phyloP scores from a whole-genome alignment of 2,329 filamentous ascomycete genomes.

The Lasiodiplodia sp. region DNA sequence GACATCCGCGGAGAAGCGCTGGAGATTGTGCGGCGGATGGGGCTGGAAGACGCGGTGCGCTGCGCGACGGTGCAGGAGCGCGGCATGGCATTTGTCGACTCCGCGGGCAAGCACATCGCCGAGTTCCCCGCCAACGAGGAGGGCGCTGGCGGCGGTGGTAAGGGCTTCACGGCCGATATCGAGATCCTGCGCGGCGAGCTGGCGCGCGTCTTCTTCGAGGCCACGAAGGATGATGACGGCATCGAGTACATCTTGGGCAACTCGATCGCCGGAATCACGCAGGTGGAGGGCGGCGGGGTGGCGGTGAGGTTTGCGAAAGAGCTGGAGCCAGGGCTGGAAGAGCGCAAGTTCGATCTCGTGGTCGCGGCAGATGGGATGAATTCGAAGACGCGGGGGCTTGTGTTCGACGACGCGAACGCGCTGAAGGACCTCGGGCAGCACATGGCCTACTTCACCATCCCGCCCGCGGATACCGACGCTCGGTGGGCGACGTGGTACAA shows the following conservation, averaged over 20 bases:
- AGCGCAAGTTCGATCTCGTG: slow-evolving; percentile 38
- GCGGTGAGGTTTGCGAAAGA: slow-evolving; percentile 39
- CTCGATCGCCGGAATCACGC: slow-evolving; percentile 35
- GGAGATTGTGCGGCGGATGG: slow-evolving; percentile 51
- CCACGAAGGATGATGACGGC: slow-evolving; percentile 32
- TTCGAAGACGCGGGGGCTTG: slow-evolving; percentile 39
- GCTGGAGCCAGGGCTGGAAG: background rate
- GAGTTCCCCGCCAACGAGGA: slow-evolving; percentile 36
- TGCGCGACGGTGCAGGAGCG: slow-evolving; percentile 48
- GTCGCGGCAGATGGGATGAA: slow-evolving; percentile 44
- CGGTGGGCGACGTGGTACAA: slow-evolving; percentile 41
- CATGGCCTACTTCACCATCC: slow-evolving; percentile 44
- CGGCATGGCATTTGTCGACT: slow-evolving; percentile 50
- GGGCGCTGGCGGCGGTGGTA: slow-evolving; percentile 37
- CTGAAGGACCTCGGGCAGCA: slow-evolving; percentile 39
- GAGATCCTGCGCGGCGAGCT: slow-evolving; percentile 45
- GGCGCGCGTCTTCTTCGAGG: slow-evolving; percentile 43
- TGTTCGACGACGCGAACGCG: slow-evolving; percentile 38
- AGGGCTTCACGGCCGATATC: slow-evolving; percentile 40
- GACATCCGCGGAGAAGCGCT: slow-evolving; percentile 55
- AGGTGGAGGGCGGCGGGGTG: slow-evolving; percentile 33
- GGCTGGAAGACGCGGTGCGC: slow-evolving; percentile 48
- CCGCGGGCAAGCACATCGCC: slow-evolving; percentile 37
- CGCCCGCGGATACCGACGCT: slow-evolving; percentile 34
- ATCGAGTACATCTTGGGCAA: slow-evolving; percentile 38